These are phyloP conservation scores for Fusarium anthophilum DNA, from an alignment of 2,329 filamentous ascomycete species.

Conservation along the genomic window DNA sequence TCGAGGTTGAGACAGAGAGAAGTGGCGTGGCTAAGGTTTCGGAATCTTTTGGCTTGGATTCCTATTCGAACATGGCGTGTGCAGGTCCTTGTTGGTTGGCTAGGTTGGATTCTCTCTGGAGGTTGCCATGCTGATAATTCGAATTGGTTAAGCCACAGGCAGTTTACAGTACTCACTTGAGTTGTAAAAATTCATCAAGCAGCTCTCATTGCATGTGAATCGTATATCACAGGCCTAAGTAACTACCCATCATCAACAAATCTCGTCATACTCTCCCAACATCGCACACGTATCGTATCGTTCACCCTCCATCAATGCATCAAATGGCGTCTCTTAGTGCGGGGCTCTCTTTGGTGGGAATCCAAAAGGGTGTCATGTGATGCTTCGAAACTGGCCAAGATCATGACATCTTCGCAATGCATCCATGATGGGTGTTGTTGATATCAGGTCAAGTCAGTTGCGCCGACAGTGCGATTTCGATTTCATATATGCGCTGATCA, in stretches of 20 bases:
- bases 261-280: slow-evolving; percentile 12
- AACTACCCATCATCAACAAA: slow-evolving; percentile 17
- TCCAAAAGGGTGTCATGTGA: slow-evolving; percentile 27
- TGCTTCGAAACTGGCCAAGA: slow-evolving; percentile 21
- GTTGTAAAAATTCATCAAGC: neutral
- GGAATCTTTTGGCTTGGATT: slow-evolving; percentile 4
- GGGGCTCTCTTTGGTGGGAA: slow-evolving; percentile 15
- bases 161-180: neutral
- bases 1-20: neutral
- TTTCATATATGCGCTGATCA: neutral
- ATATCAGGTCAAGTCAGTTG: slow-evolving; percentile 19
- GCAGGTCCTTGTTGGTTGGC: neutral
- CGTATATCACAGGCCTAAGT: slow-evolving; percentile 4
- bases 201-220: slow-evolving; percentile 11
- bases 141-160: neutral
- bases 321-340: slow-evolving; percentile 28
- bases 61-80: neutral
- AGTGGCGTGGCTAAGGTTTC: slow-evolving; percentile 31
- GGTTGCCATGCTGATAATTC: neutral
- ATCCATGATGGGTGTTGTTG: slow-evolving; percentile 22
- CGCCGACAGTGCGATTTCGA: slow-evolving; percentile 22
- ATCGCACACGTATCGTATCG: slow-evolving; percentile 14
- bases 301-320: slow-evolving; percentile 6
- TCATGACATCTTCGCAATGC: slow-evolving; percentile 32
- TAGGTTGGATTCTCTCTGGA: neutral